These are phyloP conservation scores for Hysterium pulicare DNA, from an alignment of 2,329 filamentous ascomycete genomes.

Conservation along the genomic window DNA sequence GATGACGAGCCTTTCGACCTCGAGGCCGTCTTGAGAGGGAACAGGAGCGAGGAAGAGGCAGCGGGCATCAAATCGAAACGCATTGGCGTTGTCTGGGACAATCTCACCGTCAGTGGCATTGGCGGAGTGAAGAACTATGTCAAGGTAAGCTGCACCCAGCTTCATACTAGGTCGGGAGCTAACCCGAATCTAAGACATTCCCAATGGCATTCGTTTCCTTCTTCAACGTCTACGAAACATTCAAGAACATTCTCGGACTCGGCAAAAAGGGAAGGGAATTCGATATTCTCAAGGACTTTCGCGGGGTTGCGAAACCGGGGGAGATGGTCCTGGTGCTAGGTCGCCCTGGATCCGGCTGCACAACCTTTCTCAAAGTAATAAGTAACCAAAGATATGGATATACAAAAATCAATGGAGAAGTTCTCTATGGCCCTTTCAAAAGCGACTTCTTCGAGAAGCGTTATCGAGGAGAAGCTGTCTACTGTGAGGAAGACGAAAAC, in stretches of 20 bases:
- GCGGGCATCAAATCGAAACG: slow-evolving; percentile 79
- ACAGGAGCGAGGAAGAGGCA: slow-evolving; percentile 66
- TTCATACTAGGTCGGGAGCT: slow-evolving; percentile 3
- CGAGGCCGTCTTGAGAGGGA: slow-evolving; percentile 69
- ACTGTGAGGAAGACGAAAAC: slow-evolving; percentile 82
- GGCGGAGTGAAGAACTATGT: slow-evolving; percentile 70
- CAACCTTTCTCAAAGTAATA: slow-evolving; percentile 54
- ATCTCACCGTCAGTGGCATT: slow-evolving; percentile 70
- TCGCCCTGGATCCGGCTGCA: slow-evolving; percentile 62
- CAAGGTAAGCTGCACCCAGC: slow-evolving; percentile 28
- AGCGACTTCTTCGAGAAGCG: slow-evolving; percentile 65
- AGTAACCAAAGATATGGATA: slow-evolving; percentile 57
- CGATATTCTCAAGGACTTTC: slow-evolving; percentile 70
- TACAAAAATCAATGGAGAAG: slow-evolving; percentile 64
- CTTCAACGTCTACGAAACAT: slow-evolving; percentile 68
- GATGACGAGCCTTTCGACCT: slow-evolving; percentile 64
- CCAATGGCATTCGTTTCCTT: slow-evolving; percentile 74
- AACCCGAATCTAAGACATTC: slow-evolving; percentile 55
- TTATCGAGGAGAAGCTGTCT: slow-evolving; percentile 79
- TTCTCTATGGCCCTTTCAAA: slow-evolving; percentile 72
- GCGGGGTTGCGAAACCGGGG: slow-evolving; percentile 59
- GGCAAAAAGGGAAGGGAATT: slow-evolving; percentile 67
- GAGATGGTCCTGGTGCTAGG: slow-evolving; percentile 88
- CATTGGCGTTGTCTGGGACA: slow-evolving; percentile 70
- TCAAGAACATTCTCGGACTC: slow-evolving; percentile 61